Evolutionary conservation across 148 eudicot species (phyloP).

Genomic region (Talinum fruticosum): DNA sequence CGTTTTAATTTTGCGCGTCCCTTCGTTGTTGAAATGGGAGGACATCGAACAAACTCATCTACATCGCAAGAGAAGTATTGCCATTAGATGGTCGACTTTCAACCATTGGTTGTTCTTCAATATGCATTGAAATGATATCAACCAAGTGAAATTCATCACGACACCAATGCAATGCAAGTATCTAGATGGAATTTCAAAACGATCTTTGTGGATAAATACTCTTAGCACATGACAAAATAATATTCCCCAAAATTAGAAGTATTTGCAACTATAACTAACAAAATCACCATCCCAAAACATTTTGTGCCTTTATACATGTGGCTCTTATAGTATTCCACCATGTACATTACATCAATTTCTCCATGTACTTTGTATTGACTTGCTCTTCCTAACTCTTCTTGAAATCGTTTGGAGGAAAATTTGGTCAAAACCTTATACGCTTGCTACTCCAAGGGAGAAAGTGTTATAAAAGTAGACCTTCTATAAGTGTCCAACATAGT

Average conservation of each 20-base stretch:
- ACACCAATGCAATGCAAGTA: constrained; percentile 13
- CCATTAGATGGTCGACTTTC: neutral
- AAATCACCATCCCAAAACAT: too few species aligned
- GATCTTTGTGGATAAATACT: constrained; percentile 12
- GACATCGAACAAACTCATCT: constrained; percentile 1
- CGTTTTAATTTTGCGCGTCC: constrained; percentile 8
- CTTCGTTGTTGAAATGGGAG: constrained; percentile 19
- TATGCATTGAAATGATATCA: neutral
- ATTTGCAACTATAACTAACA: too few species aligned
- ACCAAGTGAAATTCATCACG: neutral
- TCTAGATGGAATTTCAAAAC: constrained; percentile 9
- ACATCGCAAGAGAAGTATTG: neutral
- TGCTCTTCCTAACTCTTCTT: constrained; percentile 2
- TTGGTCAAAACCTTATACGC: neutral
- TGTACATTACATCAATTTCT: neutral
- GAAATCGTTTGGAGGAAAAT: neutral
- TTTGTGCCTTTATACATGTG: too few species aligned
- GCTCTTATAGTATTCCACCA: neutral
- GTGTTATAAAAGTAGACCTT: neutral
- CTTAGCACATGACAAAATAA: too few species aligned
- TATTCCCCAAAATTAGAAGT: too few species aligned
- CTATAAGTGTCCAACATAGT: too few species aligned
- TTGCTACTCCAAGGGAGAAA: neutral
- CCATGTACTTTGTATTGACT: neutral
- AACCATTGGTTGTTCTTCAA: neutral